Evolutionary conservation across 139 green algal genomes (phyloP).

Genomic region (Yamagishiella unicocca): DNA sequence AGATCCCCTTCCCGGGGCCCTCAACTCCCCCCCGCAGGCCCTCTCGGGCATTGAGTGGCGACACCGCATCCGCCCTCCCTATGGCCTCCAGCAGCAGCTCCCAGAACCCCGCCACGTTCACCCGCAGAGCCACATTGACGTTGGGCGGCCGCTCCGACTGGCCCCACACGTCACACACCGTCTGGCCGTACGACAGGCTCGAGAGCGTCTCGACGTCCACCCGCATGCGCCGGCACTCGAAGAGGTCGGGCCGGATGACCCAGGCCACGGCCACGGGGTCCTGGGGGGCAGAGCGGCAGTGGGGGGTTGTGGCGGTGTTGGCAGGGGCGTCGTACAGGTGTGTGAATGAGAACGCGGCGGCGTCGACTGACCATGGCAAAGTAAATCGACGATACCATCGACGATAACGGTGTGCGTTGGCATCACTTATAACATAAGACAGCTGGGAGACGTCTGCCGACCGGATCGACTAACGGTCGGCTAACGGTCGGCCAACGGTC

Average conservation of each 20-base stretch:
- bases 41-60: conserved; percentile 65
- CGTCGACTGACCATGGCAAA: too few relatives aligned
- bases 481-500: too few relatives aligned
- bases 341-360: too few relatives aligned
- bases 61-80: conserved; percentile 58
- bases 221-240: conserved; percentile 72
- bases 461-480: too few relatives aligned
- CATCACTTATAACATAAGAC: too few relatives aligned
- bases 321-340: too few relatives aligned
- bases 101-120: conserved; percentile 78
- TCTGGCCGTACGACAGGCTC: conserved; percentile 81
- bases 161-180: conserved; percentile 87
- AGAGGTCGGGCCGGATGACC: conserved; percentile 82
- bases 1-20: too few relatives aligned
- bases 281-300: background rate
- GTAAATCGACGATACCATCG: too few relatives aligned
- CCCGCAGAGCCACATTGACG: conserved; percentile 68
- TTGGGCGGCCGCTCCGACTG: conserved; percentile 68
- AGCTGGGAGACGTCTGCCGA: too few relatives aligned
- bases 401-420: too few relatives aligned
- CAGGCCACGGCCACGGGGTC: conserved; percentile 89
- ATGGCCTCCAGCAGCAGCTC: conserved; percentile 67
- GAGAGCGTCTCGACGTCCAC: conserved; percentile 89
- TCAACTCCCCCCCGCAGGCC: too few relatives aligned
- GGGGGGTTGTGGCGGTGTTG: background rate